Percentiles rank a stretch among this genome's conserved stretches.
These are phyloP conservation scores for Microsporum canis DNA, from an alignment of 2,329 filamentous ascomycete genomes.

Conservation along the genomic window DNA sequence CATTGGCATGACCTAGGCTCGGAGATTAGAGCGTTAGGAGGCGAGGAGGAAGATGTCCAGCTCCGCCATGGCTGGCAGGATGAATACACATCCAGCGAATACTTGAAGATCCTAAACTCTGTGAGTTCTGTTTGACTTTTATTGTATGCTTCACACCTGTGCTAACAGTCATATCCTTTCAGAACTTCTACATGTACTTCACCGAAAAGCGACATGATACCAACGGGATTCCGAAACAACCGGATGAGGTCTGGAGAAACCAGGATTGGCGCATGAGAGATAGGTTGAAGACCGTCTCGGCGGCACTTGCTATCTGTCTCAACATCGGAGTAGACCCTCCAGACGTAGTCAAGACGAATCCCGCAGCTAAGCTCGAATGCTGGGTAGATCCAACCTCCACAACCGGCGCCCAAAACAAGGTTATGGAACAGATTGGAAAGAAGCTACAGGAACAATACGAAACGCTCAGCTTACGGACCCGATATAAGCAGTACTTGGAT, in stretches of 20 bases:
- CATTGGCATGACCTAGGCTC: slow-evolving; percentile 35
- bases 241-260: slow-evolving; percentile 44
- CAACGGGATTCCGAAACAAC: slow-evolving; percentile 67
- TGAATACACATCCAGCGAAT: slow-evolving; percentile 82
- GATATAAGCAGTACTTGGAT: slow-evolving; percentile 94
- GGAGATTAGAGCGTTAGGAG: slow-evolving; percentile 24
- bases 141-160: slow-evolving; percentile 6
- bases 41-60: slow-evolving; percentile 43
- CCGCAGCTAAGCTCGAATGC: slow-evolving; percentile 85
- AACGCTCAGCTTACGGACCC: slow-evolving; percentile 83
- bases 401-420: slow-evolving; percentile 63
- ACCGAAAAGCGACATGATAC: slow-evolving; percentile 97
- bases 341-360: slow-evolving; percentile 90
- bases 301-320: slow-evolving; percentile 82
- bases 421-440: slow-evolving; percentile 89
- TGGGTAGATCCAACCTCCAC: slow-evolving; percentile 87
- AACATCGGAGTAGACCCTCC: slow-evolving; percentile 97
- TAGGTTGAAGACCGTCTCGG: slow-evolving; percentile 89
- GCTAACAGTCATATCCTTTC: slow-evolving; percentile 9
- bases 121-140: slow-evolving; percentile 41
- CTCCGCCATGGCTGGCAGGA: slow-evolving; percentile 84
- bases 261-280: slow-evolving; percentile 98
- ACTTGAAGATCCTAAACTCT: slow-evolving; percentile 71
- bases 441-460: slow-evolving; percentile 94
- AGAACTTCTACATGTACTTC: slow-evolving; percentile 99